phyloP scores from a whole-genome alignment of 2,329 filamentous ascomycete species.

The Septoria linicola region DNA sequence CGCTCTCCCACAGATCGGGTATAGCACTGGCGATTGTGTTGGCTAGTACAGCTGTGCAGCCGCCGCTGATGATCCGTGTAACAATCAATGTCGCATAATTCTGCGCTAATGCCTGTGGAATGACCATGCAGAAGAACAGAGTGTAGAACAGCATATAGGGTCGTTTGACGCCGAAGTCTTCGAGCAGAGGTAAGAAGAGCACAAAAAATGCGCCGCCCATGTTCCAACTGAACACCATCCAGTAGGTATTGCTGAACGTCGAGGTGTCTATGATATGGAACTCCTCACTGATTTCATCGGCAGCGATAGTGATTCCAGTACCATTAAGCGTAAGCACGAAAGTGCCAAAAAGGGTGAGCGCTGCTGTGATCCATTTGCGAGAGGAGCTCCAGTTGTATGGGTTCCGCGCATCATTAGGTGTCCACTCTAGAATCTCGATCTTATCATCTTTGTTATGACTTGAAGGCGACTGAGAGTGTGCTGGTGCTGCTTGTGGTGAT shows the following conservation, averaged over 20 bases:
- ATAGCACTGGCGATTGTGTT: conserved; percentile 41
- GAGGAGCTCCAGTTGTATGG: conserved; percentile 38
- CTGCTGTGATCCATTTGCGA: conserved; percentile 39
- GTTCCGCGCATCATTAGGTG: conserved; percentile 47
- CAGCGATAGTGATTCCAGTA: conserved; percentile 40
- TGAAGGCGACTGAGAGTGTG: not conserved
- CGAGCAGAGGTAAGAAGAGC: conserved; percentile 40
- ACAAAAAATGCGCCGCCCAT: conserved; percentile 41
- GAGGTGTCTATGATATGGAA: conserved; percentile 38
- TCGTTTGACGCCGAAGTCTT: conserved; percentile 39
- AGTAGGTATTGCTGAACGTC: conserved; percentile 42
- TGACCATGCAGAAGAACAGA: conserved; percentile 40
- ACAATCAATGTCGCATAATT: conserved; percentile 42
- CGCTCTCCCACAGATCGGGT: conserved; percentile 41
- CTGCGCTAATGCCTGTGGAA: conserved; percentile 42
- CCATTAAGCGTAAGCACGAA: conserved; percentile 40
- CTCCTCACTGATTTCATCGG: conserved; percentile 34
- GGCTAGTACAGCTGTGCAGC: conserved; percentile 38
- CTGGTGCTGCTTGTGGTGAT: not conserved
- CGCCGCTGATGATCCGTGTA: conserved; percentile 41
- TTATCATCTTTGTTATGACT: conserved; percentile 20
- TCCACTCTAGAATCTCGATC: conserved; percentile 47
- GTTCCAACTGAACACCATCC: conserved; percentile 41
- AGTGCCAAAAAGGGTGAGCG: conserved; percentile 35
- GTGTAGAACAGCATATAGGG: conserved; percentile 36